These are phyloP conservation scores for Xerophyta viscosa DNA, from an alignment of 106 monocot species.

Conservation along the genomic window DNA sequence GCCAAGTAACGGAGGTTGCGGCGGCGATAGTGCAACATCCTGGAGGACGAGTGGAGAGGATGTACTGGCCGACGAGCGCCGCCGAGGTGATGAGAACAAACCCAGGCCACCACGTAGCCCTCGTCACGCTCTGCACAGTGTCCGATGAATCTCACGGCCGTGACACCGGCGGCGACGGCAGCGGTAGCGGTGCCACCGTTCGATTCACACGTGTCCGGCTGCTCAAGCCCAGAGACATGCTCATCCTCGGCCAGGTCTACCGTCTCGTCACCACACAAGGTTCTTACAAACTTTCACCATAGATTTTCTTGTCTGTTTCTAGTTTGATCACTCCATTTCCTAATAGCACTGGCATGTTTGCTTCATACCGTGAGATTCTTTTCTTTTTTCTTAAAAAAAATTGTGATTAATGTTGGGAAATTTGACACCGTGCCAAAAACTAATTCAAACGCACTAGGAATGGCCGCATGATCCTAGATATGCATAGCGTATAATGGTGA, in stretches of 20 bases:
- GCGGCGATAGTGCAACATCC: constrained; percentile 46
- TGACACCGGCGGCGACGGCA: background rate
- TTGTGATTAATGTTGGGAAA: too few species aligned
- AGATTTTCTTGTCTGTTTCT: background rate
- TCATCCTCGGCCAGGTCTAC: constrained; percentile 47
- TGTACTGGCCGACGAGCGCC: constrained; percentile 50
- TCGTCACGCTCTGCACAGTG: constrained; percentile 24
- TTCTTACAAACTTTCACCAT: too few species aligned
- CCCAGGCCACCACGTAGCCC: constrained; percentile 58
- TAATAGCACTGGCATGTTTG: too few species aligned
- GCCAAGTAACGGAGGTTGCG: constrained; percentile 52
- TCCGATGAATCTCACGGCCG: background rate
- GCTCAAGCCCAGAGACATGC: constrained; percentile 40
- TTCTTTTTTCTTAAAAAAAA: too few species aligned
- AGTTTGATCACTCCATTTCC: too few species aligned
- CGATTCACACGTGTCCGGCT: constrained; percentile 39
- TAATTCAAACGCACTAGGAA: too few species aligned
- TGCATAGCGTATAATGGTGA: too few species aligned
- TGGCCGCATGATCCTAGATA: too few species aligned
- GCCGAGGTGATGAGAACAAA: constrained; percentile 49
- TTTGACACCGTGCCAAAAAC: too few species aligned
- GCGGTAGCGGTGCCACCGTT: constrained; percentile 1
- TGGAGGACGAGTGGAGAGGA: constrained; percentile 39
- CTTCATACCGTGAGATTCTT: too few species aligned
- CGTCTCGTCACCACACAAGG: constrained; percentile 57